Base-by-base conservation (phyloP, 2,329 filamentous ascomycete genomes). In the Xylariales sp. region DNA sequence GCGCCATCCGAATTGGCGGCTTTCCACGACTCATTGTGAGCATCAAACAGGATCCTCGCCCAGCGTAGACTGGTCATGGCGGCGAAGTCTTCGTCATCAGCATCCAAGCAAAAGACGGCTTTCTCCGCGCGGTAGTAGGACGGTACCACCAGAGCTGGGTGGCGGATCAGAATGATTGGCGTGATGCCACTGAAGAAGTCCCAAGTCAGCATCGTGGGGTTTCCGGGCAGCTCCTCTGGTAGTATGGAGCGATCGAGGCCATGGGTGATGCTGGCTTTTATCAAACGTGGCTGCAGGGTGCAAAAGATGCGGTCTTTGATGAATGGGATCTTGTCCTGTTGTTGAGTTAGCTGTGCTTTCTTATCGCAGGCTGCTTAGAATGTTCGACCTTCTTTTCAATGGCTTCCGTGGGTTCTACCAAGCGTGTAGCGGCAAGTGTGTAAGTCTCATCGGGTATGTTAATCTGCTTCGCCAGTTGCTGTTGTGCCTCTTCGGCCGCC, bases 231-330 rank as follows among this genome's bases (percentile, higher is more conserved):
- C 16, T 14, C 8, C 8, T 9, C 29, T 8, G 6, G 7, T 14
- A 15, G n/a, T 14, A 14, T 14, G n/a, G 8, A 8, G n/a, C n/a
- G 7, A 14, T 7, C 29, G 12, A 31, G n/a, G 6, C 29, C 29
- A 9, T 31, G 29, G 7, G 8, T 14, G 3, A 31, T 9, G 16
- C n/a, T 31, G 3, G 29, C 29, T 31, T 31, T 31, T 2, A 31
- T 31, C 29, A 31, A 31, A 10, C 8, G 3, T 10, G 29, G 29
- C 6, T 14, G 7, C 12, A 31, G 29, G 7, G 16, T 15, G 16
- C 29, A 31, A 14, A 31, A 31, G 29, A 14, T 31, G 29, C 16
- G 29, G n/a, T 31, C n/a, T 14, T 31, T 31, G 29, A 31, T 31
- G 16, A 31, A 9, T 14, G 29, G 3, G n/a, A 10, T 31, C 29